Base-by-base conservation (phyloP, 1,284 basidiomycete species). In the Leccinum pallidistipes region DNA sequence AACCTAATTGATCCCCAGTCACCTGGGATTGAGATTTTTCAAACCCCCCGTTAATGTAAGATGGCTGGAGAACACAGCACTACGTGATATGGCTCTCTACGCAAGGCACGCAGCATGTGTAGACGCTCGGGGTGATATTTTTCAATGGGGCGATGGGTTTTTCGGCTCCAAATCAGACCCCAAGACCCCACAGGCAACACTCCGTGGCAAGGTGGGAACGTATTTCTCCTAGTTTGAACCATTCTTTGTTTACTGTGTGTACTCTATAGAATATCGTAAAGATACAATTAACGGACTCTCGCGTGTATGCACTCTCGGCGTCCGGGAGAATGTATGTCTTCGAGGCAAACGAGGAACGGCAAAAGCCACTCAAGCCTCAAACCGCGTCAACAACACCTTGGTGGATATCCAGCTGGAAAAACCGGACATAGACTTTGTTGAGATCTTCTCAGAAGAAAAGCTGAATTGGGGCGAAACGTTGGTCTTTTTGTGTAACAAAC, bases 101-200 rank as follows among this genome's bases (percentile, higher is more conserved):
- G 83, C 87, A 66, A 81, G 79, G 51, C 90, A 94, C 66, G 93
- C 86, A 1, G 92, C 90, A 3, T 92, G 89, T 64, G 85, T 95
- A n/a, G 93, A 96, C 72, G 88, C 87, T 3, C 81, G 84, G 49
- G 96, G 96, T 27, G 92, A 98, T 69, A 85, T 94, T 1, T 93
- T 94, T 74, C 92, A 95, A 70, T 96, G 94, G 94, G 93, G 93
- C 0, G 79, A 81, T 52, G 86, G 83, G 1, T 91, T 85, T 70
- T 83, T 81, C 63, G 80, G 78, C 29, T 72, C 74, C 1, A 51
- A 58, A 55, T 49, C 66, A n/a, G 64, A 62, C 11, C 62, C 63
- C 45, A 67, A 69, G 43, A 58, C 60, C 36, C 66, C 69, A 27
- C 68, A 76, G 61, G 82, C 86, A 51, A 76, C 77, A 51, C 73